Evolutionary conservation across 768 basidiomycete genomes (phyloP), one percentile per base, ranked within the genome.

Genomic region (Phaeotremella skinneri): DNA sequence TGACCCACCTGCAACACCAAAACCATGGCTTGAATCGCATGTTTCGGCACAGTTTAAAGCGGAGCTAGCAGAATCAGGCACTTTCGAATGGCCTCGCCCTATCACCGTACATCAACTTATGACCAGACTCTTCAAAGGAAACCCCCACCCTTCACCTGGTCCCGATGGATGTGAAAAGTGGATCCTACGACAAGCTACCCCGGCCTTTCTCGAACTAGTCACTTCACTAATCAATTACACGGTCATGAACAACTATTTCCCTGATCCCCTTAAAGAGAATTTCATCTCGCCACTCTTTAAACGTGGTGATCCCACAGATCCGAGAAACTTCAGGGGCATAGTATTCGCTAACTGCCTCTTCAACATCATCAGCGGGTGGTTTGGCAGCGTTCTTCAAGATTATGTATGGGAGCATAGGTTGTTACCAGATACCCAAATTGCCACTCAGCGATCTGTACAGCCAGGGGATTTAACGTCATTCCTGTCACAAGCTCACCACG

Each of bases 81-180:
- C n/a, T n/a, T n/a, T n/a, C n/a, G 13, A 37, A 39, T 59, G 61
- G 58, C 61, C 57, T 4, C 3, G n/a, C 29, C 29, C 21, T 14
- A 63, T 63, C 2, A 48, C 51, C 1, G 9, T 48, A 20, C n/a
- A 29, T 2, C 43, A 58, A 29, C 41, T 59, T 25, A 5, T 23
- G 3, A 7, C 11, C 6, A 29, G 20, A 5, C 59, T 63, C 2
- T 6, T 4, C 11, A 55, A 45, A 52, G 62, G 62, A 26, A 60
- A 59, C 30, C 31, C 29, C 2, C 39, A 39, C 39, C 58, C 62
- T 5, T 55, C 62, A 20, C 59, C 62, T 1, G 59, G 62, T 2
- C 62, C 62, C 1, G 62, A 64, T 49, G 42, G 50, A 20, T 56
- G 58, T 58, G 54, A 59, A 47, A 64, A 64, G 34, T 64, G 62